These are phyloP conservation scores for Quillaja saponaria DNA, from an alignment of 306 rosid species.

Conservation along the genomic window DNA sequence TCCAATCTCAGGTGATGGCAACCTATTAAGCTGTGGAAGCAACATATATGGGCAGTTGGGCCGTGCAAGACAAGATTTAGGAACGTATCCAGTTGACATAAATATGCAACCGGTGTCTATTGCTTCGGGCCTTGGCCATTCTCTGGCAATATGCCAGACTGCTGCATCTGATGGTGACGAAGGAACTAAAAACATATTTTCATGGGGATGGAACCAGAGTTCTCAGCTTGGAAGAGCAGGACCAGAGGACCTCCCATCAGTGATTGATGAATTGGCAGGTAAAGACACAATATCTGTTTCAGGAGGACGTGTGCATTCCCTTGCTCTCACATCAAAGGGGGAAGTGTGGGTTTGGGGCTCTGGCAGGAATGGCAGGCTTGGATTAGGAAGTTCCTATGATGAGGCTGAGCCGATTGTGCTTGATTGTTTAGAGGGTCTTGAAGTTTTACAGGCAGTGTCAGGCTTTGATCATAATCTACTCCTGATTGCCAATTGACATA, in stretches of 20 bases:
- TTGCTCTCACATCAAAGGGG: constrained; percentile 63
- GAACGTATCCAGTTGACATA: constrained; percentile 69
- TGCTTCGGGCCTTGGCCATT: constrained; percentile 91
- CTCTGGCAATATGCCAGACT: constrained; percentile 70
- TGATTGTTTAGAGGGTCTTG: constrained; percentile 60
- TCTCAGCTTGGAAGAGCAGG: constrained; percentile 87
- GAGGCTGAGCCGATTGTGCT: constrained; percentile 68
- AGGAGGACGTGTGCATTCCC: constrained; percentile 89
- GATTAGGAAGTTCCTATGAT: constrained; percentile 69
- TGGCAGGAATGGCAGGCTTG: constrained; percentile 87
- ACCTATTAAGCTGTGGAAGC: constrained; percentile 81
- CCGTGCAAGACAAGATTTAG: constrained; percentile 57
- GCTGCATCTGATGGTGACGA: constrained; percentile 37
- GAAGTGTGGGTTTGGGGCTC: constrained; percentile 93
- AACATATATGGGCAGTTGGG: constrained; percentile 80
- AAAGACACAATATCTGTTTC: constrained; percentile 64
- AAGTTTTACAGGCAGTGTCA: constrained; percentile 73
- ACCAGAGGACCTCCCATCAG: constrained; percentile 47
- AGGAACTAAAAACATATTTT: constrained; percentile 46
- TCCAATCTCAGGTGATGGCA: constrained; percentile 61
- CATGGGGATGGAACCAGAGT: constrained; percentile 93
- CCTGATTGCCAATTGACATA: constrained; percentile 59
- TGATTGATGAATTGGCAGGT: constrained; percentile 57
- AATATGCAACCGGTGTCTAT: constrained; percentile 46
- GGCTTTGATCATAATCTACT: constrained; percentile 89